These are phyloP conservation scores for Magnaporthiopsis rhizophila DNA, from an alignment of 2,329 filamentous ascomycete species.

Conservation along the genomic window DNA sequence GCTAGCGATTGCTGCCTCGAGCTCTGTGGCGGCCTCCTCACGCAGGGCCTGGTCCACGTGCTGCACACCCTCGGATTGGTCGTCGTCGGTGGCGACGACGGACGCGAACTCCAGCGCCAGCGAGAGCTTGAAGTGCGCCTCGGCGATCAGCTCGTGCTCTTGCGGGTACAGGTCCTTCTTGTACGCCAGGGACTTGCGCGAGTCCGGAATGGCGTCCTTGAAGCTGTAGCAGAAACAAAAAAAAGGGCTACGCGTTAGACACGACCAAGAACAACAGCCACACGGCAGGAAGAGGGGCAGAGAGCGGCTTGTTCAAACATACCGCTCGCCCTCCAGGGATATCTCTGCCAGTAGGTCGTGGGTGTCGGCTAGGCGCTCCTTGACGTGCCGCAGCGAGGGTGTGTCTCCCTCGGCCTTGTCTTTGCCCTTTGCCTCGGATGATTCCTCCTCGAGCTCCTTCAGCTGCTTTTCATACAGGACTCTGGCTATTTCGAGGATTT, in stretches of 20 bases:
- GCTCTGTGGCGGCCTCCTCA: slow-evolving; percentile 61
- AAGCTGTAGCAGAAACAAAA: slow-evolving; percentile 43
- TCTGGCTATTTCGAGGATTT: slow-evolving; percentile 74
- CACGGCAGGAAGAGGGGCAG: not conserved
- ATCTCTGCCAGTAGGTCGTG: slow-evolving; percentile 94
- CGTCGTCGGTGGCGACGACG: slow-evolving; percentile 54
- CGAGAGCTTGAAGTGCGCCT: slow-evolving; percentile 94
- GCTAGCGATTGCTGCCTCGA: slow-evolving; percentile 66
- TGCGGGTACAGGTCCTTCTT: slow-evolving; percentile 72
- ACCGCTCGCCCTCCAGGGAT: slow-evolving; percentile 89
- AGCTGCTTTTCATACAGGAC: slow-evolving; percentile 53
- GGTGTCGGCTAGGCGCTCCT: slow-evolving; percentile 84
- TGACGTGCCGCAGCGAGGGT: slow-evolving; percentile 49
- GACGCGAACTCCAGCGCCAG: slow-evolving; percentile 91
- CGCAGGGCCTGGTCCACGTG: slow-evolving; percentile 61
- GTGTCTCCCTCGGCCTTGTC: slow-evolving; percentile 31
- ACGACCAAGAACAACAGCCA: not conserved
- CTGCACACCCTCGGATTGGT: slow-evolving; percentile 34
- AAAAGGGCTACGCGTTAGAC: not conserved
- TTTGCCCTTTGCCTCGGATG: slow-evolving; percentile 27
- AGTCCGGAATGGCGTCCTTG: slow-evolving; percentile 76
- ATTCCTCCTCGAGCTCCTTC: slow-evolving; percentile 31
- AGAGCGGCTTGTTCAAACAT: slow-evolving; percentile 15
- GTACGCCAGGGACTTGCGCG: slow-evolving; percentile 66
- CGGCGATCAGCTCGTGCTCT: slow-evolving; percentile 79